Percentiles rank a stretch among this genome's conserved stretches.
These are phyloP conservation scores for Boeremia lycopersici DNA, from an alignment of 2,329 filamentous ascomycete genomes.

Conservation along the genomic window DNA sequence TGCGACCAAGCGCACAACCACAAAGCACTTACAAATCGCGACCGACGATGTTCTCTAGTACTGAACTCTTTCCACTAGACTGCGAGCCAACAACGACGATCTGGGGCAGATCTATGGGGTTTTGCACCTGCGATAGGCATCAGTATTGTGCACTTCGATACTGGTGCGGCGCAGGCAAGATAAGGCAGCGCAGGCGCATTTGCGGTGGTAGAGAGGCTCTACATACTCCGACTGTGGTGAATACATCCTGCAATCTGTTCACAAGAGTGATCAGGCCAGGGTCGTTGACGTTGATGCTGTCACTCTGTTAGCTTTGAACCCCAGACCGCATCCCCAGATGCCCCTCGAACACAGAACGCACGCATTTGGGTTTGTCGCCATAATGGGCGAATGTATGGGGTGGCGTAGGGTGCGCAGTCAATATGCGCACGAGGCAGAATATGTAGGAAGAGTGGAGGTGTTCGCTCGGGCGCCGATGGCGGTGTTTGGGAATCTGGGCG, in stretches of 20 bases:
- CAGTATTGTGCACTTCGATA: constrained; percentile 31
- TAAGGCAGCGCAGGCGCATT: constrained; percentile 1
- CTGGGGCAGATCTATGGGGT: constrained; percentile 97
- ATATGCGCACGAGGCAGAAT: constrained; percentile 7
- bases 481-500: constrained; percentile 28
- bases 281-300: constrained; percentile 74
- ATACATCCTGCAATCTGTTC: constrained; percentile 99
- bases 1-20: neutral
- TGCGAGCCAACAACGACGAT: constrained; percentile 98
- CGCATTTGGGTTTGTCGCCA: constrained; percentile 51
- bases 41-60: constrained; percentile 97
- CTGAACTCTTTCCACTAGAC: constrained; percentile 98
- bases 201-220: neutral
- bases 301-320: constrained; percentile 35
- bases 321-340: constrained; percentile 19
- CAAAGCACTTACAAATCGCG: constrained; percentile 84
- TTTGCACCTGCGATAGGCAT: constrained; percentile 73
- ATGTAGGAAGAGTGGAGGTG: constrained; percentile 10
- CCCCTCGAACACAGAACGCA: constrained; percentile 32
- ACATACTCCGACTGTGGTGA: constrained; percentile 88
- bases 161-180: constrained; percentile 10
- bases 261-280: constrained; percentile 78
- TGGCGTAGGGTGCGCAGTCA: constrained; percentile 5
- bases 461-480: constrained; percentile 22
- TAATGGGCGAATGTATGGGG: constrained; percentile 34